Base-by-base conservation (phyloP, 2,329 filamentous ascomycete genomes). In the Ophiostoma ips region DNA sequence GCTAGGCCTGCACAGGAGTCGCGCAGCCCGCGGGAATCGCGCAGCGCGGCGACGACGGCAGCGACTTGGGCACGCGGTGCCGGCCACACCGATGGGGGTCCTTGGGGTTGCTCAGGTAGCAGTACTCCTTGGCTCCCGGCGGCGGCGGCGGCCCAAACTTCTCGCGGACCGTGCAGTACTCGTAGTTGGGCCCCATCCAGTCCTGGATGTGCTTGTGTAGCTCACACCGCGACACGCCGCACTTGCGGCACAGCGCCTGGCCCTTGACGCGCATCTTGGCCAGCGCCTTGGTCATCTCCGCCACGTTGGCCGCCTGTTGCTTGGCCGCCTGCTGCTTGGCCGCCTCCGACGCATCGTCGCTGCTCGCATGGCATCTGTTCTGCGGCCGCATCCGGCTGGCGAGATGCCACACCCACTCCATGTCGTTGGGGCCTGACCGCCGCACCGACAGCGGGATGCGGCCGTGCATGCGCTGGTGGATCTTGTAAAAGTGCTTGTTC, bases 381-480 rank as follows among this genome's bases (percentile, higher is more conserved):
- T 19, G 16, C 10, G 16, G 9, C 16, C 41, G 21, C 50, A 52
- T 35, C 10, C 54, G 56, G 21, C 71, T 70, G 3, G 76, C 73
- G 47, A 74, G 66, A 54, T 76, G 72, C 76, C 77, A 82, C 41
- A 77, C 77, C 70, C 75, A 78, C 59, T 82, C 78, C 59, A 79
- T 69, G 55, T 77, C 71, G 62, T 81, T 81, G 50, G 78, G 78
- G 0, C 78, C 78, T 7, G 68, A 61, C 43, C 79, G 77, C 13
- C 77, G 71, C 44, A 71, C 70, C 16, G 71, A 72, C 15, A 82
- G 69, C 10, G 75, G 66, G n/a, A 81, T 71, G 8, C 62, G 66
- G 49, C 73, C 75, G 60, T 78, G 71, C 62, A 78, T 68, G 50
- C 69, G 70, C 24, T 70, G 68, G 62, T 79, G 76, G 57, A 81